phyloP scores from a whole-genome alignment of 2,329 filamentous ascomycete species.

The Alternaria dauci region DNA sequence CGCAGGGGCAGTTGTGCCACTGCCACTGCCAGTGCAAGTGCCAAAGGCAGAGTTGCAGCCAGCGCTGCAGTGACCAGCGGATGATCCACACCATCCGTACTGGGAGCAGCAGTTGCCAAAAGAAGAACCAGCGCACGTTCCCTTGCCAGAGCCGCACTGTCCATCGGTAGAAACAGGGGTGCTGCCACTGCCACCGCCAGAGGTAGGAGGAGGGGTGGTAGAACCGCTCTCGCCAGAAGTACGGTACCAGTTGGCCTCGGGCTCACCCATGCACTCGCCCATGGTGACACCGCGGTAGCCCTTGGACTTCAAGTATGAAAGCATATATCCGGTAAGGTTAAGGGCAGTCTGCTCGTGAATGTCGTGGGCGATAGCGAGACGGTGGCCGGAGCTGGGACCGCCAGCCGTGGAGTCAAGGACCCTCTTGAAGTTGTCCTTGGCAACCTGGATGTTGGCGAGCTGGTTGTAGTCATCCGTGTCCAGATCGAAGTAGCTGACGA shows the following conservation, averaged over 20 bases:
- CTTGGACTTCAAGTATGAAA: constrained; percentile 49
- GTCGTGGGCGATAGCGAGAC: constrained; percentile 64
- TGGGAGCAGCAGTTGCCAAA: constrained; percentile 58
- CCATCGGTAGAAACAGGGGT: constrained; percentile 29
- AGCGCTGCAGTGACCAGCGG: constrained; percentile 40
- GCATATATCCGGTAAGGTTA: constrained; percentile 55
- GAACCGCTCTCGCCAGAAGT: constrained; percentile 40
- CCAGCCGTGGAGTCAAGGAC: constrained; percentile 34
- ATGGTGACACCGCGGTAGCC: constrained; percentile 58
- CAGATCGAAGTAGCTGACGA: constrained; percentile 68
- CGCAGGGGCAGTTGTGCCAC: neutral
- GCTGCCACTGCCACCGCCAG: constrained; percentile 30
- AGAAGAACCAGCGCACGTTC: constrained; percentile 37
- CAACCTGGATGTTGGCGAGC: constrained; percentile 45
- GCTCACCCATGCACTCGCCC: constrained; percentile 60
- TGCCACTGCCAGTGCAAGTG: constrained; percentile 22
- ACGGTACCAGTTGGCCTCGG: constrained; percentile 60
- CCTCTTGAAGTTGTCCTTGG: constrained; percentile 52
- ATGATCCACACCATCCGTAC: constrained; percentile 53
- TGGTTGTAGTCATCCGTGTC: constrained; percentile 61
- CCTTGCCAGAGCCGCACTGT: constrained; percentile 31
- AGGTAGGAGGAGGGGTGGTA: constrained; percentile 17
- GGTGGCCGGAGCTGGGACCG: constrained; percentile 39
- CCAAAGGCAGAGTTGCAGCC: constrained; percentile 48
- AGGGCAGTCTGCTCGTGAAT: constrained; percentile 58